Evolutionary conservation across 495 filamentous ascomycete genomes (phyloP).

Genomic region (Aspergillus ostianus): DNA sequence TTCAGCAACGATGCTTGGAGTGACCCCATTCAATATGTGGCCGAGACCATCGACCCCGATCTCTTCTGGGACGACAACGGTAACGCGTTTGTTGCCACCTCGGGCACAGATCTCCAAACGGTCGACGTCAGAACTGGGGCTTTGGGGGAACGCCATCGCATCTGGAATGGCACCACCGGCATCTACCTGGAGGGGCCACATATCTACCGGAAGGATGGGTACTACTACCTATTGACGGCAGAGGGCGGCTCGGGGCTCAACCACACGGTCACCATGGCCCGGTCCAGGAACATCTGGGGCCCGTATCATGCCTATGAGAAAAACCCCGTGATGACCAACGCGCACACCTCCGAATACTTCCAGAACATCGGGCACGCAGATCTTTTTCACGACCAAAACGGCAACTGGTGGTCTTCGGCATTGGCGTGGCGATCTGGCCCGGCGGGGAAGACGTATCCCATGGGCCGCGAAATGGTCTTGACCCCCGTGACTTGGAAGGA

Average conservation of each 20-base stretch:
- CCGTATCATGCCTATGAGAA: constrained; percentile 42
- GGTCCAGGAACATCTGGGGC: constrained; percentile 54
- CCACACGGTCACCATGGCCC: constrained; percentile 53
- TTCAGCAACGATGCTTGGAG: constrained; percentile 22
- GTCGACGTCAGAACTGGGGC: constrained; percentile 21
- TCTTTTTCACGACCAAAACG: constrained; percentile 40
- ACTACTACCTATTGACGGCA: constrained; percentile 57
- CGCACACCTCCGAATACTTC: constrained; percentile 21
- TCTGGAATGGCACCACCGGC: constrained; percentile 55
- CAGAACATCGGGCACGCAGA: constrained; percentile 26
- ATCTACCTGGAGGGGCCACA: constrained; percentile 62
- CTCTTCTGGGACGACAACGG: constrained; percentile 28
- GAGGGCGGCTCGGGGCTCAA: constrained; percentile 62
- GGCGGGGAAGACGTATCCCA: constrained; percentile 47
- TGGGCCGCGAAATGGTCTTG: constrained; percentile 58
- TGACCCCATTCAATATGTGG: constrained; percentile 17
- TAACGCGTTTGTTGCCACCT: constrained; percentile 15
- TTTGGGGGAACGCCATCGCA: constrained; percentile 31
- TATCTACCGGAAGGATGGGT: constrained; percentile 54
- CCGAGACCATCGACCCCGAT: constrained; percentile 23
- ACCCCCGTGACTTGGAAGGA: constrained; percentile 50
- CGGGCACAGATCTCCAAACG: constrained; percentile 13
- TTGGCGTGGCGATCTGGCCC: constrained; percentile 44
- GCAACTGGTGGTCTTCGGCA: constrained; percentile 52
- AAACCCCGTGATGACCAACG: constrained; percentile 22